Conservation (phyloP, 805 yeast species). For the Kodamaea fukazawae region DNA sequence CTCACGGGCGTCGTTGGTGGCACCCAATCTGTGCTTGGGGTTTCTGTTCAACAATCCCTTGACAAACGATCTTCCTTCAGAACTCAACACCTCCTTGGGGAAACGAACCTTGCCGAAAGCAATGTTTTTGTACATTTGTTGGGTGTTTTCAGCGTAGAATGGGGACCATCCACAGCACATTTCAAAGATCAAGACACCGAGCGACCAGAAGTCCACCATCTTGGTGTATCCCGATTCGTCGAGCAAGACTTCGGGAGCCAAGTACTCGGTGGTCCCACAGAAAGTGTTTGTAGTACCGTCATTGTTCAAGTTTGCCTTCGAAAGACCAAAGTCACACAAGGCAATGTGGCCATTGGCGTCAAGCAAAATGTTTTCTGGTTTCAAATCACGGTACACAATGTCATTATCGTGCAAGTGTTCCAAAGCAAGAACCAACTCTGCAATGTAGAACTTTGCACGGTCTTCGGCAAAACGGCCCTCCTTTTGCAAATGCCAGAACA, state of each 20-base stretch:
- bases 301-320: conserved; percentile 84
- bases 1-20: conserved; percentile 88
- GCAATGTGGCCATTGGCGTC: conserved; percentile 98
- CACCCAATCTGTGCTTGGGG: conserved; percentile 93
- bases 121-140: conserved; percentile 98
- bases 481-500: conserved; percentile 94
- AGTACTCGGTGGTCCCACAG: conserved; percentile 97
- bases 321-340: conserved; percentile 93
- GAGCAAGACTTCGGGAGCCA: conserved; percentile 93
- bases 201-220: conserved; percentile 99
- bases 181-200: conserved; percentile 94
- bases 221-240: conserved; percentile 97
- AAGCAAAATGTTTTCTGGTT: conserved; percentile 91
- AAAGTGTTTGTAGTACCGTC: conserved; percentile 94
- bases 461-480: conserved; percentile 93
- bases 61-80: conserved; percentile 93
- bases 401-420: conserved; percentile 95
- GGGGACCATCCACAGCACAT: conserved; percentile 99
- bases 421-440: conserved; percentile 88
- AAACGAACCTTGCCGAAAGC: conserved; percentile 97
- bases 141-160: conserved; percentile 95
- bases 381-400: conserved; percentile 93
- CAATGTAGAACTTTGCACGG: conserved; percentile 94
- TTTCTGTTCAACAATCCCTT: conserved; percentile 93
- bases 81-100: conserved; percentile 90